phyloP scores from a whole-genome alignment of 495 filamentous ascomycete genomes.

The Sordaria brevicollis region DNA sequence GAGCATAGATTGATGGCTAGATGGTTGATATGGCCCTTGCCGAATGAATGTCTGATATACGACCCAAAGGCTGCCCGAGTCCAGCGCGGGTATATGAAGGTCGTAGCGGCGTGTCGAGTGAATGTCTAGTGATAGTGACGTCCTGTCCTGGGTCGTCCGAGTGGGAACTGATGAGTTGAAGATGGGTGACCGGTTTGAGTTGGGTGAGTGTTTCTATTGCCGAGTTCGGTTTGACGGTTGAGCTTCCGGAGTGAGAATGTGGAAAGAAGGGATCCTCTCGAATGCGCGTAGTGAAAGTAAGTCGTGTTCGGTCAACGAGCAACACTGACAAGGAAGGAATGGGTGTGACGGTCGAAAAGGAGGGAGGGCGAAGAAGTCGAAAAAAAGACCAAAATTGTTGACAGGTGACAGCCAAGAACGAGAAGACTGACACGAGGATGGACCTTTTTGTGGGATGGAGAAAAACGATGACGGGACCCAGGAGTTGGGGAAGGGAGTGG shows the following conservation, averaged over 20 bases:
- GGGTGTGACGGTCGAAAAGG: not conserved
- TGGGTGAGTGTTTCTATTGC: not conserved
- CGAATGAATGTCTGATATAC: not conserved
- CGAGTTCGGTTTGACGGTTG: not conserved
- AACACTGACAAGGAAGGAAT: not conserved
- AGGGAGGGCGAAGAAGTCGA: not conserved
- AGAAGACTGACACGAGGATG: not conserved
- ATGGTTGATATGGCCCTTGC: not conserved
- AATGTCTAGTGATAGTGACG: not conserved
- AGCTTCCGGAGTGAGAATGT: not conserved
- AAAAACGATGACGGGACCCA: not conserved
- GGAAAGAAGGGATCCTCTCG: not conserved
- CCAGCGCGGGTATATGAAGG: not conserved
- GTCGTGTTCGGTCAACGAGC: not conserved
- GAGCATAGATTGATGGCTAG: not conserved
- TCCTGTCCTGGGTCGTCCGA: not conserved
- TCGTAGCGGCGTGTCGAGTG: not conserved
- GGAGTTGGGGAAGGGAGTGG: not conserved
- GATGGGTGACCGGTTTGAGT: not conserved
- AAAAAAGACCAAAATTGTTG: not conserved
- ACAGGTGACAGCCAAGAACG: not conserved
- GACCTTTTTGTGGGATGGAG: not conserved
- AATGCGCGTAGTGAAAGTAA: not conserved
- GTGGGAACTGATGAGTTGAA: not conserved
- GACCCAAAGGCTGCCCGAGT: not conserved